Percentiles rank a stretch among this genome's conserved stretches.
These are phyloP conservation scores for Boletus subcaerulescens DNA, from an alignment of 768 basidiomycete species.

Conservation along the genomic window DNA sequence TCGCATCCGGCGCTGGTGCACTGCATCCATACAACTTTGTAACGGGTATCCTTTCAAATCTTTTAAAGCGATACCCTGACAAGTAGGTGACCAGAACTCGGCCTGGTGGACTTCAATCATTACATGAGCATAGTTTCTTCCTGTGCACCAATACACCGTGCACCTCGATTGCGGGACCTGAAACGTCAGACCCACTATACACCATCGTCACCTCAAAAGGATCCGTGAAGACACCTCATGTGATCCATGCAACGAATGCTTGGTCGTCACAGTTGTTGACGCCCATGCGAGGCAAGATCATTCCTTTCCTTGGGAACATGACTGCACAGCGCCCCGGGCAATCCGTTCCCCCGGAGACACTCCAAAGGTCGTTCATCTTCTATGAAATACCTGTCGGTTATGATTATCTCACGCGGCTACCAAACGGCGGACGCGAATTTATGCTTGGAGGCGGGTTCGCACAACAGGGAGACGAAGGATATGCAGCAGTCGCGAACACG, in stretches of 20 bases:
- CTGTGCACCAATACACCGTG: conserved; percentile 63
- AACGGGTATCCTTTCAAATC: conserved; percentile 55
- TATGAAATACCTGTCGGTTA: conserved; percentile 43
- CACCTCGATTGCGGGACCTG: conserved; percentile 43
- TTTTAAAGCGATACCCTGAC: conserved; percentile 45
- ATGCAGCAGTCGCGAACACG: conserved; percentile 36
- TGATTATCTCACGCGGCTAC: conserved; percentile 70
- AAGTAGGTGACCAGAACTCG: conserved; percentile 35
- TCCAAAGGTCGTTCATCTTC: conserved; percentile 54
- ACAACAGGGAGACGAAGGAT: conserved; percentile 28
- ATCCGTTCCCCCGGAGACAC: conserved; percentile 34
- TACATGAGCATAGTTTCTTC: conserved; percentile 43
- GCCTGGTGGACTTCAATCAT: not conserved
- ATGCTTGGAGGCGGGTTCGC: conserved; percentile 63
- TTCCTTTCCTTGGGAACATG: conserved; percentile 61
- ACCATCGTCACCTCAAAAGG: conserved; percentile 63
- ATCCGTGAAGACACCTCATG: conserved; percentile 50
- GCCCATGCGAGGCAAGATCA: conserved; percentile 57
- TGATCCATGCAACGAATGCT: conserved; percentile 85
- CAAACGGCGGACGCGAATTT: conserved; percentile 43
- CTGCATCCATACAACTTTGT: conserved; percentile 70
- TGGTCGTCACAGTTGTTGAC: conserved; percentile 73
- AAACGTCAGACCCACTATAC: conserved; percentile 37
- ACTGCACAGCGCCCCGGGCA: conserved; percentile 58
- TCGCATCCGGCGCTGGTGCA: conserved; percentile 55